Percentiles rank a stretch among this genome's conserved stretches.
These are phyloP conservation scores for Astraeus odoratus DNA, from an alignment of 768 basidiomycete species.

Conservation along the genomic window DNA sequence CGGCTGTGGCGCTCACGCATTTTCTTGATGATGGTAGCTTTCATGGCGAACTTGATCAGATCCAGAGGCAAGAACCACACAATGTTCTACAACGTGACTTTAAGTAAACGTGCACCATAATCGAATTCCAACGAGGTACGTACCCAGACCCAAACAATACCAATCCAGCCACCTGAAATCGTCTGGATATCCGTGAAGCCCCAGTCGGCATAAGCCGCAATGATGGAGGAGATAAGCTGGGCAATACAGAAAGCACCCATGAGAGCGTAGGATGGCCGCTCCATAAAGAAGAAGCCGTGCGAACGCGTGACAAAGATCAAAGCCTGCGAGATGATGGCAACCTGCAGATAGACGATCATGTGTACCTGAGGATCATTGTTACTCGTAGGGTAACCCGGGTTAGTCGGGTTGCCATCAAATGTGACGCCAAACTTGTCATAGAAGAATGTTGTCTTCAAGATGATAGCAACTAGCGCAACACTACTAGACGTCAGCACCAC, in stretches of 20 bases:
- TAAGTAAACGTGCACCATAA: slow-evolving; percentile 7
- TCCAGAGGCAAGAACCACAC: slow-evolving; percentile 96
- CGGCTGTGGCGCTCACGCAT: slow-evolving; percentile 61
- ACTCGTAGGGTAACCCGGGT: slow-evolving; percentile 19
- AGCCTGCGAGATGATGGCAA: slow-evolving; percentile 98
- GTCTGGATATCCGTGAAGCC: slow-evolving; percentile 80
- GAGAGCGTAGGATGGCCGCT: slow-evolving; percentile 85
- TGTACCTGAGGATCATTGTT: slow-evolving; percentile 70
- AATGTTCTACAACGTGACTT: slow-evolving; percentile 61
- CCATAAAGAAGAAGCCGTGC: slow-evolving; percentile 96
- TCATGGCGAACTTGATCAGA: slow-evolving; percentile 94
- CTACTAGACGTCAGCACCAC: slow-evolving; percentile 31
- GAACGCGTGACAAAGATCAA: slow-evolving; percentile 95
- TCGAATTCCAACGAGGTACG: slow-evolving; percentile 22
- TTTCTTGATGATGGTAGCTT: slow-evolving; percentile 81
- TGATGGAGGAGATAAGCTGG: slow-evolving; percentile 92
- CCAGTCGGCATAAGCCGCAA: slow-evolving; percentile 90
- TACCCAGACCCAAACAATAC: slow-evolving; percentile 96
- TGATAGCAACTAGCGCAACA: slow-evolving; percentile 72
- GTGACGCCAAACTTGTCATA: slow-evolving; percentile 74
- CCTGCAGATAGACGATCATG: slow-evolving; percentile 91
- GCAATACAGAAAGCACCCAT: slow-evolving; percentile 88
- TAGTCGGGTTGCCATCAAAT: slow-evolving; percentile 33
- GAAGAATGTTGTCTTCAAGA: slow-evolving; percentile 88
- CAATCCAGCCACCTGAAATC: slow-evolving; percentile 93